These are phyloP conservation scores for Cryomyces minteri DNA, from an alignment of 495 filamentous ascomycete genomes.

Conservation along the genomic window DNA sequence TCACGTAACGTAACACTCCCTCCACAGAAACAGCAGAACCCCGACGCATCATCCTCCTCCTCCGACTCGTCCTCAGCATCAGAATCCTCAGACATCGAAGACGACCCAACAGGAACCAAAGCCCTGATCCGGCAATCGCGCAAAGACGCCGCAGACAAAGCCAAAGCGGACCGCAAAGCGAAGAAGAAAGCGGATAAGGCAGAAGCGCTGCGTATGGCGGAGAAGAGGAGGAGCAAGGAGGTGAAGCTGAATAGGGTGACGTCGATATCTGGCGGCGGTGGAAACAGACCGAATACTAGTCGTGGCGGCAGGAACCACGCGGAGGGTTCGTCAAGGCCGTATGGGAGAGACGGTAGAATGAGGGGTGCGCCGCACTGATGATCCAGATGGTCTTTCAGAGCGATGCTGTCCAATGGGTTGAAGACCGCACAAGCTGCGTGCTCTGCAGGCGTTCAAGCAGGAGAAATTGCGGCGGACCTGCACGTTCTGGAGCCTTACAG, in stretches of 20 bases:
- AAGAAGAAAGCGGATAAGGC: constrained; percentile 14
- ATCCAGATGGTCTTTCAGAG: too few species aligned
- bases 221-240: constrained; percentile 35
- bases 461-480: too few species aligned
- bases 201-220: constrained; percentile 20
- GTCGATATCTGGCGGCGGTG: constrained; percentile 25
- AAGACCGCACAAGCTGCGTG: too few species aligned
- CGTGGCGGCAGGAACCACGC: too few species aligned
- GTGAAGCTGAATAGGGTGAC: constrained; percentile 35
- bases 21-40: constrained; percentile 7
- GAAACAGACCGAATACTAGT: background rate
- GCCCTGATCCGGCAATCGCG: constrained; percentile 17
- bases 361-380: too few species aligned
- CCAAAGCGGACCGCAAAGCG: constrained; percentile 14
- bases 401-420: too few species aligned
- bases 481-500: too few species aligned
- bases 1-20: background rate
- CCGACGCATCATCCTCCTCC: constrained; percentile 2
- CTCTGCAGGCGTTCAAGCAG: too few species aligned
- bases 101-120: constrained; percentile 18
- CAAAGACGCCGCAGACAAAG: constrained; percentile 11
- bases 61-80: constrained; percentile 19
- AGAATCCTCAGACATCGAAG: constrained; percentile 22
- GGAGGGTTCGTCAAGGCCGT: too few species aligned
- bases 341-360: too few species aligned